A percentile compares a stretch with the other conserved stretches of the same genome.
phyloP scores from a whole-genome alignment of 164 flowering plant genomes.

The Kalanchoe fedtschenkoi region DNA sequence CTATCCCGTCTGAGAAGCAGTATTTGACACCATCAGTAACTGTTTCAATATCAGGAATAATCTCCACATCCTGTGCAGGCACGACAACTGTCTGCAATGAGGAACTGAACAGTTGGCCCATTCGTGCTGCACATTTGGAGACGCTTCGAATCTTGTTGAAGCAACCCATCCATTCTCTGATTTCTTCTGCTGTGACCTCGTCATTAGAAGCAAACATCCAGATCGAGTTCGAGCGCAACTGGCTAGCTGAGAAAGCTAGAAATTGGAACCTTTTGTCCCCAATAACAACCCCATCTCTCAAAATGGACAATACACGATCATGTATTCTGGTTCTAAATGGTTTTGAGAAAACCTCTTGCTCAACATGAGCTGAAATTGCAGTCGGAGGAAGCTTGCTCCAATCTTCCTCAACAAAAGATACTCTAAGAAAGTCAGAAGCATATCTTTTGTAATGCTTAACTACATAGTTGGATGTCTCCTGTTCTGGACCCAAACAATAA shows the following conservation, averaged over 20 bases:
- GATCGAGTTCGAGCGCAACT: constrained; percentile 75
- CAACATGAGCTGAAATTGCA: constrained; percentile 43
- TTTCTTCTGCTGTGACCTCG: constrained; percentile 46
- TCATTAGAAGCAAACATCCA: constrained; percentile 99
- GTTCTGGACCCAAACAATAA: constrained; percentile 87
- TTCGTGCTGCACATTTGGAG: constrained; percentile 95
- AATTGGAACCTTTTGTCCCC: constrained; percentile 73
- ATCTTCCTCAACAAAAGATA: constrained; percentile 95
- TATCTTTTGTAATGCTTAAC: constrained; percentile 56
- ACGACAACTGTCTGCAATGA: constrained; percentile 57
- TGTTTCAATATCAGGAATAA: constrained; percentile 73
- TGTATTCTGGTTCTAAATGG: constrained; percentile 58
- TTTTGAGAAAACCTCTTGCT: constrained; percentile 44
- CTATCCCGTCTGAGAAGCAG: constrained; percentile 98
- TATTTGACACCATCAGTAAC: constrained; percentile 48
- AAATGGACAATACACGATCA: constrained; percentile 53
- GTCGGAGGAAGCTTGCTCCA: constrained; percentile 60
- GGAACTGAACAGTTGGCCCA: constrained; percentile 94
- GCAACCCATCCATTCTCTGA: constrained; percentile 94
- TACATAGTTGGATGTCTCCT: constrained; percentile 75
- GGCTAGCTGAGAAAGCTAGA: constrained; percentile 96
- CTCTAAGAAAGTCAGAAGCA: constrained; percentile 80
- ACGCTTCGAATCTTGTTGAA: constrained; percentile 65
- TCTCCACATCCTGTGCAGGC: constrained; percentile 46
- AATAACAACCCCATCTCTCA: constrained; percentile 62